Base-by-base conservation (phyloP, 176 grass and related monocot species). In the Triticum turgidum region DNA sequence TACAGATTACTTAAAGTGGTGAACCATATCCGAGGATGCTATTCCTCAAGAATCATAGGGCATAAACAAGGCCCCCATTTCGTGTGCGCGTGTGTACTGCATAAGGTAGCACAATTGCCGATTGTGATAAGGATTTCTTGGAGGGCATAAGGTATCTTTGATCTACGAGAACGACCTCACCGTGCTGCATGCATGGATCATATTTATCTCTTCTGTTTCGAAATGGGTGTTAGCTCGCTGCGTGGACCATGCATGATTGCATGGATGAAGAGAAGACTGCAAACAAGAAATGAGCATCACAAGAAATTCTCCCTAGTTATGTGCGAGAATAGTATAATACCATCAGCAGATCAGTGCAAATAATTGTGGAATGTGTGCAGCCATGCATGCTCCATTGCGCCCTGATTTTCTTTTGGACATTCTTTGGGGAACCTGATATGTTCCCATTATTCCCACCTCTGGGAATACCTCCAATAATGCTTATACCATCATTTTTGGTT, bases 11-110 rank as follows among this genome's bases (percentile, higher is more conserved):
- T 52, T 54, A 70, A 88, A 81, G 77, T 44, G n/a, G 49, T 21
- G 85, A 88, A 88, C 86, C 86, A 81, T 88, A 88, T 91, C 76
- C 69, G 18, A 88, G n/a, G 82, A 88, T 84, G 81, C 77, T 64
- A 81, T 88, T 91, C 89, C 69, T 70, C 49, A 10, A 91, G 61
- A 84, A 84, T 76, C 49, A 52, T 51, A 70, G 33, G 49, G 69
- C 38, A 29, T 80, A 68, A 84, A 84, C 45, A 84, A 69, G 84
- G 42, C 17, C 21, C 24, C 63, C 51, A 61, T 42, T 45, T 25
- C 69, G 13, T 10, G 47, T 32, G 1, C 24, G 49, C 18, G 29
- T 68, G 62, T 66, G 79, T 51, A 32, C 62, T 37, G 22, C 21
- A 44, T 56, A 83, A 83, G 65, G 54, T 51, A 38, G 71, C 82